A percentile compares a stretch with the other conserved stretches of the same genome.
Conservation (phyloP, 768 basidiomycete species). For the Mycena crocata region DNA sequence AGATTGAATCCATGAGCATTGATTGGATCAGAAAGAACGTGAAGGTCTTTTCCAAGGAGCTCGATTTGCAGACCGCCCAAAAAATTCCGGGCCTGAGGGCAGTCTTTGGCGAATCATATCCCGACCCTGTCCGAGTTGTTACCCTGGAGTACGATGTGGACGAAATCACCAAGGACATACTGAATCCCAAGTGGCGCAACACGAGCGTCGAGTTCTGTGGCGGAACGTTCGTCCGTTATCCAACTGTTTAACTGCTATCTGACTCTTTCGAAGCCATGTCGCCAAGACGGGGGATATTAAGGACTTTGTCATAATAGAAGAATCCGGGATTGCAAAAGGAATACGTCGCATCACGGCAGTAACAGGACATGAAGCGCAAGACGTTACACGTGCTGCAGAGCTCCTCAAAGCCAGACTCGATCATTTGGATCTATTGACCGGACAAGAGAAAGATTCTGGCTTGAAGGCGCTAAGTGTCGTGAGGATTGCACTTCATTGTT, state of each 20-base stretch:
- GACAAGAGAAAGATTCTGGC: conserved; percentile 88
- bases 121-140: conserved; percentile 97
- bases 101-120: conserved; percentile 98
- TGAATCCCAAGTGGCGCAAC: conserved; percentile 89
- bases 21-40: conserved; percentile 95
- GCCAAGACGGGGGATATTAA: conserved; percentile 98
- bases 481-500: conserved; percentile 42
- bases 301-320: conserved; percentile 93
- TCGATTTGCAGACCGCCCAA: conserved; percentile 80
- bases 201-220: conserved; percentile 99
- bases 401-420: conserved; percentile 72
- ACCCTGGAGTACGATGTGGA: conserved; percentile 89
- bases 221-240: conserved; percentile 80
- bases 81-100: conserved; percentile 95
- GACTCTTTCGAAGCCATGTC: conserved; percentile 74
- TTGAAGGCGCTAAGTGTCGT: conserved; percentile 86
- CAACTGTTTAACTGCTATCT: conserved; percentile 1
- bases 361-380: conserved; percentile 93
- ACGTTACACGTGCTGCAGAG: conserved; percentile 77
- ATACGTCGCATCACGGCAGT: conserved; percentile 95
- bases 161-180: conserved; percentile 86
- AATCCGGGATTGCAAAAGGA: conserved; percentile 98
- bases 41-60: conserved; percentile 88
- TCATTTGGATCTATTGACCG: conserved; percentile 66
- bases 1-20: conserved; percentile 85